A percentile compares a stretch with the other conserved stretches of the same genome.
Conservation (phyloP, 495 filamentous ascomycete genomes). For the Penicillium daleae region DNA sequence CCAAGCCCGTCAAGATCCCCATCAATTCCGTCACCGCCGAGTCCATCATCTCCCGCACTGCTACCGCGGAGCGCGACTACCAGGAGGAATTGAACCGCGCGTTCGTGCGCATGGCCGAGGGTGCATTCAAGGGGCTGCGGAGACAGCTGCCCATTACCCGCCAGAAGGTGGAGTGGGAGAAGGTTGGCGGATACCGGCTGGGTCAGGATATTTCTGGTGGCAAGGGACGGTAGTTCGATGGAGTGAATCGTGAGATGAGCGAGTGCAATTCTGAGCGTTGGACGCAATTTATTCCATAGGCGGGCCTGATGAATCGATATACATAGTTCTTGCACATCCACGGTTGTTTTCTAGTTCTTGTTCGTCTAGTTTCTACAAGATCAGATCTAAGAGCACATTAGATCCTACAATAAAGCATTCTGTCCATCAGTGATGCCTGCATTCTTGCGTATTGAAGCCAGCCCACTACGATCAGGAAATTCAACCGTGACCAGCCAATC, state of each 20-base stretch:
- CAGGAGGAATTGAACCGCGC: constrained; percentile 94
- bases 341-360: too few species aligned
- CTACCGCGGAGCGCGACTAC: constrained; percentile 81
- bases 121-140: constrained; percentile 89
- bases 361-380: too few species aligned
- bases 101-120: constrained; percentile 86
- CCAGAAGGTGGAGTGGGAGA: constrained; percentile 99
- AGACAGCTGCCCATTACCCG: constrained; percentile 94
- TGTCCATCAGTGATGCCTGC: too few species aligned
- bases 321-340: constrained; percentile 3
- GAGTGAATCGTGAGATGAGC: neutral
- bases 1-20: constrained; percentile 68
- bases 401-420: too few species aligned
- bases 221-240: constrained; percentile 38
- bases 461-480: too few species aligned
- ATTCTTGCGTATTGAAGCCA: neutral
- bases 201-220: constrained; percentile 66
- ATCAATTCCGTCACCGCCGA: constrained; percentile 64
- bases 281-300: constrained; percentile 16
- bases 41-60: constrained; percentile 74
- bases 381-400: too few species aligned
- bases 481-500: too few species aligned
- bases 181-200: constrained; percentile 91
- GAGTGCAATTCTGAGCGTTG: constrained; percentile 13
- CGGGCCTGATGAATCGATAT: constrained; percentile 1